These are phyloP conservation scores for Mucor sp. DNA, from an alignment of 371 early-diverging fungal species.

Conservation along the genomic window DNA sequence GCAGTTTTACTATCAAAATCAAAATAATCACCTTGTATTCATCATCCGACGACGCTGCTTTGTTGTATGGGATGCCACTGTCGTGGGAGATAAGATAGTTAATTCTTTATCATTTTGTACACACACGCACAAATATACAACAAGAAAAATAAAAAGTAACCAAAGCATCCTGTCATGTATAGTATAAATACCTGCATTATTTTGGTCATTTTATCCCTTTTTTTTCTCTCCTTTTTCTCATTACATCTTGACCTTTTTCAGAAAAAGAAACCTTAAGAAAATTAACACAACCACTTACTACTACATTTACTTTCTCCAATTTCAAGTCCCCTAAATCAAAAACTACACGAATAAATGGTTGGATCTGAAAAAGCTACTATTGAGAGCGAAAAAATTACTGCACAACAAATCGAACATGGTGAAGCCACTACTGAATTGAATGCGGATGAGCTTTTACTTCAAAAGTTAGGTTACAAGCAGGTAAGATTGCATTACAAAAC, in stretches of 20 bases:
- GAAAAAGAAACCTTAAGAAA: not conserved
- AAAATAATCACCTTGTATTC: not conserved
- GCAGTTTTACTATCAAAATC: not conserved
- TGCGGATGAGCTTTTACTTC: slow-evolving; percentile 29
- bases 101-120: slow-evolving; percentile 6
- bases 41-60: slow-evolving; percentile 7
- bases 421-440: not conserved
- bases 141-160: not conserved
- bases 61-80: not conserved
- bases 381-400: slow-evolving; percentile 14
- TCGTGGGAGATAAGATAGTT: slow-evolving; percentile 20
- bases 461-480: slow-evolving; percentile 32
- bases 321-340: slow-evolving; percentile 1
- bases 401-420: slow-evolving; percentile 18
- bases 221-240: not conserved
- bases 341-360: not conserved
- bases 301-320: slow-evolving; percentile 12
- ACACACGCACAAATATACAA: not conserved
- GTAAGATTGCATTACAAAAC: not conserved
- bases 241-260: not conserved
- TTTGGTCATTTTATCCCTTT: not conserved
- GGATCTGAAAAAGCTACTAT: not conserved
- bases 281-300: slow-evolving; percentile 5
- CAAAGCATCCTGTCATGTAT: not conserved
- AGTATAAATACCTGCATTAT: not conserved